phyloP scores from a whole-genome alignment of 1,139 yeast genomes.

The Hyphopichia khmerensis region DNA sequence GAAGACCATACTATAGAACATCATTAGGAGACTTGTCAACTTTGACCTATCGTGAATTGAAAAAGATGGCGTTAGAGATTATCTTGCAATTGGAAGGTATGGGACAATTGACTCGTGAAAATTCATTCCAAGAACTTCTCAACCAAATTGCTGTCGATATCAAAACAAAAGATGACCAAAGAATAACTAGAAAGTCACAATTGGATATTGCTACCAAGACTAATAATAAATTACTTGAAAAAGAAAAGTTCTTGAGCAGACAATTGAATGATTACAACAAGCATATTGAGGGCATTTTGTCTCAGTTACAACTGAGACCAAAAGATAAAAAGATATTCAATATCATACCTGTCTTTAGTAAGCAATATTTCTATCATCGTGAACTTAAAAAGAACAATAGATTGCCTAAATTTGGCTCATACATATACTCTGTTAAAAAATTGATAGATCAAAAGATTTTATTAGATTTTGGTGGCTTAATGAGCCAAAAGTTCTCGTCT shows the following conservation, averaged over 20 bases:
- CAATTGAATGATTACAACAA: slow-evolving; percentile 66
- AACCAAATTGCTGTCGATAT: slow-evolving; percentile 87
- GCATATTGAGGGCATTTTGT: slow-evolving; percentile 67
- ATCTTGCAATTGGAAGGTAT: slow-evolving; percentile 72
- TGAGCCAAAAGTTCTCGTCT: slow-evolving; percentile 38
- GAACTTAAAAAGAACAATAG: slow-evolving; percentile 68
- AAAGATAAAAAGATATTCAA: slow-evolving; percentile 53
- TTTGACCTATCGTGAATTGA: slow-evolving; percentile 71
- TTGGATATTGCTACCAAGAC: slow-evolving; percentile 61
- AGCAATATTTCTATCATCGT: slow-evolving; percentile 75
- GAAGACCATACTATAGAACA: slow-evolving; percentile 37
- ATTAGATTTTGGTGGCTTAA: slow-evolving; percentile 53
- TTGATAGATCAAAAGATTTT: slow-evolving; percentile 73
- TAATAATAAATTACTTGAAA: slow-evolving; percentile 56
- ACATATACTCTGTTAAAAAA: slow-evolving; percentile 75
- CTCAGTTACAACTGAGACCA: slow-evolving; percentile 57
- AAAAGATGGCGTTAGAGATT: slow-evolving; percentile 72
- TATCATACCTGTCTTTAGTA: slow-evolving; percentile 65
- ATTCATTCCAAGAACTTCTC: slow-evolving; percentile 75
- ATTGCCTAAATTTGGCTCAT: slow-evolving; percentile 78
- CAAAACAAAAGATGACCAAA: slow-evolving; percentile 70
- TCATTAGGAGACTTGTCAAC: slow-evolving; percentile 55
- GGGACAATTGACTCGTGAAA: slow-evolving; percentile 63
- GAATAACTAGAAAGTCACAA: slow-evolving; percentile 62
- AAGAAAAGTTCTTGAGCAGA: slow-evolving; percentile 58